Conservation (phyloP, 306 rosid species). For the Sophora flavescens region DNA sequence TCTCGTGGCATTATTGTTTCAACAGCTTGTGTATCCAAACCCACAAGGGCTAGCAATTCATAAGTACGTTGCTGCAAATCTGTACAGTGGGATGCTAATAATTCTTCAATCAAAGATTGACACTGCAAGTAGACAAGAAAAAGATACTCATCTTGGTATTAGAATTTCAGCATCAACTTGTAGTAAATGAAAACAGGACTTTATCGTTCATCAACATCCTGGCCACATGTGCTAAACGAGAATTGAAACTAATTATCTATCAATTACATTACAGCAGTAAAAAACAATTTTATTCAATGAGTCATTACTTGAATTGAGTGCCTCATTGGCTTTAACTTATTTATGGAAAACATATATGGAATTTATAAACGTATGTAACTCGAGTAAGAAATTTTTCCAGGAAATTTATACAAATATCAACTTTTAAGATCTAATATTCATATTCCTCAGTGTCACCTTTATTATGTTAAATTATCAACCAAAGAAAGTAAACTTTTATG, state of each 20-base stretch:
- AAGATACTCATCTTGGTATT: slow-evolving; percentile 19
- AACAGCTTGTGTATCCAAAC: slow-evolving; percentile 67
- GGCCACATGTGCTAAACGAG: slow-evolving; percentile 2
- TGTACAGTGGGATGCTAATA: slow-evolving; percentile 86
- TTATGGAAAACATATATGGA: background rate
- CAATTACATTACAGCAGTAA: background rate
- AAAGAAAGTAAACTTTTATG: background rate
- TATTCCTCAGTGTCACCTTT: slow-evolving; percentile 18
- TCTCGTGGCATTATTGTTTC: slow-evolving; percentile 71
- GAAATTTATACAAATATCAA: slow-evolving; percentile 25
- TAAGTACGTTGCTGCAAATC: slow-evolving; percentile 96
- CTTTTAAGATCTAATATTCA: slow-evolving; percentile 20
- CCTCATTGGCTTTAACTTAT: background rate
- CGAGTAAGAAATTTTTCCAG: slow-evolving; percentile 19
- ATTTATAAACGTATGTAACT: slow-evolving; percentile 15
- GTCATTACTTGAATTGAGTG: background rate
- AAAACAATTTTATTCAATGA: slow-evolving; percentile 24
- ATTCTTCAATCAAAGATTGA: slow-evolving; percentile 82
- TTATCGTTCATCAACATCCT: slow-evolving; percentile 5
- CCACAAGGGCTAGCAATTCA: slow-evolving; percentile 77
- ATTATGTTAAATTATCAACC: slow-evolving; percentile 12
- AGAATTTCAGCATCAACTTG: slow-evolving; percentile 35
- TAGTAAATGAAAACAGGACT: background rate
- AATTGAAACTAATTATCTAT: slow-evolving; percentile 5
- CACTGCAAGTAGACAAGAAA: slow-evolving; percentile 60